Evolutionary conservation across 2,329 filamentous ascomycete genomes (phyloP).

Genomic region (Dothistroma pini): DNA sequence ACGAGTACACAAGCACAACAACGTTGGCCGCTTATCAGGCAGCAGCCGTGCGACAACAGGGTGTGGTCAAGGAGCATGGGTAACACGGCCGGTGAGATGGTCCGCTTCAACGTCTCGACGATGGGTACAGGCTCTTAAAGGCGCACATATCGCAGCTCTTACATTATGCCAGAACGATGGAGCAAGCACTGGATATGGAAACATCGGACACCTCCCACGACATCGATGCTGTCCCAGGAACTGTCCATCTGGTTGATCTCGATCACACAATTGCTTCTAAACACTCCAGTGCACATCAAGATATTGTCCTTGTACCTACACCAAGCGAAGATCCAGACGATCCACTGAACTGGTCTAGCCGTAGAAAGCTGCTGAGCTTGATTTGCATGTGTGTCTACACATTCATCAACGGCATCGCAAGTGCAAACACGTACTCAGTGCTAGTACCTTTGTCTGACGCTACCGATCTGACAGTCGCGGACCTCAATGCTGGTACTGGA

Average conservation of each 20-base stretch:
- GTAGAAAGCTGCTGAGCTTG: constrained; percentile 43
- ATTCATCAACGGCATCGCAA: constrained; percentile 48
- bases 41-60: too few relatives aligned
- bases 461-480: constrained; percentile 44
- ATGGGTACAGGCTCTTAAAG: too few relatives aligned
- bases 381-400: constrained; percentile 46
- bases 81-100: too few relatives aligned
- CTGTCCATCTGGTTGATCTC: constrained; percentile 42
- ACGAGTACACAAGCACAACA: too few relatives aligned
- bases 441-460: constrained; percentile 47
- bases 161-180: too few relatives aligned
- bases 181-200: too few relatives aligned
- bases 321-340: constrained; percentile 31
- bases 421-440: constrained; percentile 50
- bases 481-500: constrained; percentile 50
- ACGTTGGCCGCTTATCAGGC: too few relatives aligned
- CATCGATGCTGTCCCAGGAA: constrained; percentile 33
- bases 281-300: constrained; percentile 30
- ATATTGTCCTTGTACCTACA: constrained; percentile 41
- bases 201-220: too few relatives aligned
- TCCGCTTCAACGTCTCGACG: too few relatives aligned
- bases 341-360: constrained; percentile 30
- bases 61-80: too few relatives aligned
- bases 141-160: too few relatives aligned
- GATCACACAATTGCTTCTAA: constrained; percentile 36